phyloP scores from a whole-genome alignment of 148 eudicot species.

The Suaeda aralocaspica region DNA sequence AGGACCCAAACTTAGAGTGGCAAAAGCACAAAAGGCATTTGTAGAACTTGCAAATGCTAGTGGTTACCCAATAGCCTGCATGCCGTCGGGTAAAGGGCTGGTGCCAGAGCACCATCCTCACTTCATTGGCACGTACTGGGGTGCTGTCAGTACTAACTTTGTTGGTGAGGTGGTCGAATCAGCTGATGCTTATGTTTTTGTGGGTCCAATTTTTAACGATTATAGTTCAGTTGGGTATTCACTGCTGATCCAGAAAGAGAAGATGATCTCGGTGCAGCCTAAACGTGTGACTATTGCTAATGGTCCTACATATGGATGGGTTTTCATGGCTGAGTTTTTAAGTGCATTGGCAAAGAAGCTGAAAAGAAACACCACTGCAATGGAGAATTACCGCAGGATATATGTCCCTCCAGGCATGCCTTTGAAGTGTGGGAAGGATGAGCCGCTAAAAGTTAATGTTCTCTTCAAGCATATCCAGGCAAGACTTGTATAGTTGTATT shows the following conservation, averaged over 20 bases:
- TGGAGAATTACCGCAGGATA: conserved; percentile 63
- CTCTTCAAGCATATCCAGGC: conserved; percentile 84
- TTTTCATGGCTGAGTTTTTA: conserved; percentile 70
- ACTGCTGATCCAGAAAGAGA: conserved; percentile 65
- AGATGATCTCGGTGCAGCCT: conserved; percentile 53
- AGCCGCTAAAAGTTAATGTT: conserved; percentile 69
- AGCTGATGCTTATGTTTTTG: conserved; percentile 74
- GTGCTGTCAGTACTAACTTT: conserved; percentile 65
- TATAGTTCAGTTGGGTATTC: conserved; percentile 90
- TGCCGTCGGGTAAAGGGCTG: conserved; percentile 73
- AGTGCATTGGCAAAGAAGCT: conserved; percentile 56
- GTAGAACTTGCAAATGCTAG: conserved; percentile 61
- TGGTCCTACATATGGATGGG: conserved; percentile 79
- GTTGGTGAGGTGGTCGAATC: conserved; percentile 84
- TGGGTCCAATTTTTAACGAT: conserved; percentile 77
- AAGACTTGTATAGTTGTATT: background rate
- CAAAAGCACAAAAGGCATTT: conserved; percentile 59
- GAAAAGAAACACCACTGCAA: conserved; percentile 57
- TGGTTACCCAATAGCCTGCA: conserved; percentile 70
- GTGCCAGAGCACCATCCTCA: conserved; percentile 66
- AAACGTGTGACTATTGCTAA: conserved; percentile 67
- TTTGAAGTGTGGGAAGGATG: conserved; percentile 46
- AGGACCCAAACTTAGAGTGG: conserved; percentile 65
- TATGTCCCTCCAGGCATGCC: conserved; percentile 72
- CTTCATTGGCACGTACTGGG: conserved; percentile 82